Evolutionary conservation across 495 filamentous ascomycete genomes (phyloP).

Genomic region (Neurospora pannonica): DNA sequence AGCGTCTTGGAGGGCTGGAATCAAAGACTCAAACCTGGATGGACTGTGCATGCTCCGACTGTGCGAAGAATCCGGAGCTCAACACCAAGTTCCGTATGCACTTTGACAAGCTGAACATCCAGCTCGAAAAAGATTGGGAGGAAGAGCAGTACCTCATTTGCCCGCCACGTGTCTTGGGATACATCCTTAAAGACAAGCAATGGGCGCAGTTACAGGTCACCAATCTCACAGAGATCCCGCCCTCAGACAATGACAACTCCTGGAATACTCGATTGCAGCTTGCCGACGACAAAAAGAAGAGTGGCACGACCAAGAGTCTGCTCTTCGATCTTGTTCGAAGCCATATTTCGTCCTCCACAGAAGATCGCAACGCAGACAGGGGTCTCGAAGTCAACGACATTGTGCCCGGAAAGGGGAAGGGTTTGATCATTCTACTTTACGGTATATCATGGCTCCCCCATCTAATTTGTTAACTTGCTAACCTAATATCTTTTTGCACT

Average conservation of each 20-base stretch:
- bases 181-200: constrained; percentile 18
- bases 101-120: background rate
- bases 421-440: constrained; percentile 7
- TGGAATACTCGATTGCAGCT: constrained; percentile 4
- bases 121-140: background rate
- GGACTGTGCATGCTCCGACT: background rate
- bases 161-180: constrained; percentile 24
- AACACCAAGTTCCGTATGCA: background rate
- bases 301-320: background rate
- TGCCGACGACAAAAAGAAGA: background rate
- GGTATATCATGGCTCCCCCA: background rate
- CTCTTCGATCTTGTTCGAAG: constrained; percentile 1
- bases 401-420: constrained; percentile 37
- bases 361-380: background rate
- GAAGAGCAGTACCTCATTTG: constrained; percentile 17
- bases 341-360: background rate
- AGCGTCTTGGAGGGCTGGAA: background rate
- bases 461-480: background rate
- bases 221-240: background rate
- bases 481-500: constrained; percentile 29
- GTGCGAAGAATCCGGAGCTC: background rate
- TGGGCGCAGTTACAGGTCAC: constrained; percentile 18
- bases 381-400: constrained; percentile 30
- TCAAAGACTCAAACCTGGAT: background rate
- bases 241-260: background rate